These are phyloP conservation scores for Trametes pubescens DNA, from an alignment of 1,284 basidiomycete species.

Conservation along the genomic window DNA sequence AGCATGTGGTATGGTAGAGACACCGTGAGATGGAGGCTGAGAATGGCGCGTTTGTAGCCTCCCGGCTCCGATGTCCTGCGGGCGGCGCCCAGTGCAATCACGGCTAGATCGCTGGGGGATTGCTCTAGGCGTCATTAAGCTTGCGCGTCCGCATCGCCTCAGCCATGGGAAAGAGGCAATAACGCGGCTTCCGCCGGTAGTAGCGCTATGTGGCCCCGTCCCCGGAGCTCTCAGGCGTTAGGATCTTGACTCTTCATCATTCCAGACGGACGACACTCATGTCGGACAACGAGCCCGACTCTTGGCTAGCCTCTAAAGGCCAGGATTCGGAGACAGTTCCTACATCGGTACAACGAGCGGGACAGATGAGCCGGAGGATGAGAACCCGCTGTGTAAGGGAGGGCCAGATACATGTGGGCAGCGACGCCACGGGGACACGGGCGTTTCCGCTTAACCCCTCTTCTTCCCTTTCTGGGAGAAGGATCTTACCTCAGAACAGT, in stretches of 20 bases:
- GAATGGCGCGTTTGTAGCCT: background rate
- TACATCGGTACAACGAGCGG: no score
- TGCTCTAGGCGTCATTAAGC: background rate
- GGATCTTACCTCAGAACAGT: background rate
- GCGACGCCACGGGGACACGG: background rate
- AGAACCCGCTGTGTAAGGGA: background rate
- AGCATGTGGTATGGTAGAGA: background rate
- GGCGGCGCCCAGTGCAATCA: background rate
- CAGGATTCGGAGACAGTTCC: background rate
- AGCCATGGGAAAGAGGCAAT: background rate
- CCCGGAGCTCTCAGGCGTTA: background rate
- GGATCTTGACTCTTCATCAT: conserved; percentile 5
- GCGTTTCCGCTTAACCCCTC: background rate
- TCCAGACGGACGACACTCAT: background rate
- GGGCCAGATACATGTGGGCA: background rate
- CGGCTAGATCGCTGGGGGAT: background rate
- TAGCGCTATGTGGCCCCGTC: background rate
- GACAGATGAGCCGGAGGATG: background rate
- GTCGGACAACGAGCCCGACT: background rate
- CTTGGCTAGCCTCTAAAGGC: background rate
- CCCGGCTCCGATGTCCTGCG: background rate
- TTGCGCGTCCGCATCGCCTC: background rate
- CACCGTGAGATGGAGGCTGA: conserved; percentile 4
- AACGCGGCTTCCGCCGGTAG: background rate
- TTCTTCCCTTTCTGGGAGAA: background rate